Percentiles rank a stretch among this genome's conserved stretches.
phyloP scores from a whole-genome alignment of 139 green algal genomes.

The Astrephomene gubernaculifera region DNA sequence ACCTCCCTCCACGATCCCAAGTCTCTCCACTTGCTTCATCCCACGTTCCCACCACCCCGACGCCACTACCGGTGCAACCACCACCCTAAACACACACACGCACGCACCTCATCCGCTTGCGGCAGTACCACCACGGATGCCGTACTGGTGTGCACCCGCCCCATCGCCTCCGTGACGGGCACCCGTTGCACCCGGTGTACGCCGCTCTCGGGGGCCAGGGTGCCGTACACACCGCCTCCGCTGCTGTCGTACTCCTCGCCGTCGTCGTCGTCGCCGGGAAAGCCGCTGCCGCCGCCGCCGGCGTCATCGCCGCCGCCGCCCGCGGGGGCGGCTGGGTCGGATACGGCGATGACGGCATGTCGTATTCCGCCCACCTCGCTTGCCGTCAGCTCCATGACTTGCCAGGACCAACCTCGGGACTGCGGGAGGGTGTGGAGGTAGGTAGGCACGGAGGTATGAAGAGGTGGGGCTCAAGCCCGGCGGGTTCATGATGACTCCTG shows the following conservation, averaged over 20 bases:
- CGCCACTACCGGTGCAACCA: no score
- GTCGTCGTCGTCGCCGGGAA: neutral
- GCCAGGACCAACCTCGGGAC: slow-evolving; percentile 18
- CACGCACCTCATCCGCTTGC: slow-evolving; percentile 78
- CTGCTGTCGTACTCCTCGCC: neutral
- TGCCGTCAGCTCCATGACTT: slow-evolving; percentile 7
- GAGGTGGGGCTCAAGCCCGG: no score
- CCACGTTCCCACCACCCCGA: no score
- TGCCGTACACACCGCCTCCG: slow-evolving; percentile 3
- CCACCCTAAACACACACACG: no score
- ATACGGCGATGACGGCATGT: slow-evolving; percentile 3
- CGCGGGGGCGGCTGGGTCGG: no score
- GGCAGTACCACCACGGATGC: slow-evolving; percentile 90
- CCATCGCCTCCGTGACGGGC: slow-evolving; percentile 88
- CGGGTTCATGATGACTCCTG: no score
- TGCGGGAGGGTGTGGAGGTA: neutral
- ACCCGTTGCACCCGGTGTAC: slow-evolving; percentile 97
- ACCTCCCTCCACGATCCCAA: no score
- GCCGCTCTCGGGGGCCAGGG: slow-evolving; percentile 89
- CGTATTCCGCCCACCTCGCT: slow-evolving; percentile 17
- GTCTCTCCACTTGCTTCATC: no score
- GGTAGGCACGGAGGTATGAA: neutral
- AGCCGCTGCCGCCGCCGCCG: neutral
- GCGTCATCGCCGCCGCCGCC: no score
- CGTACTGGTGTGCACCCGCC: slow-evolving; percentile 94